Base-by-base conservation (phyloP, 2,329 filamentous ascomycete species). In the Penicillium sp. region DNA sequence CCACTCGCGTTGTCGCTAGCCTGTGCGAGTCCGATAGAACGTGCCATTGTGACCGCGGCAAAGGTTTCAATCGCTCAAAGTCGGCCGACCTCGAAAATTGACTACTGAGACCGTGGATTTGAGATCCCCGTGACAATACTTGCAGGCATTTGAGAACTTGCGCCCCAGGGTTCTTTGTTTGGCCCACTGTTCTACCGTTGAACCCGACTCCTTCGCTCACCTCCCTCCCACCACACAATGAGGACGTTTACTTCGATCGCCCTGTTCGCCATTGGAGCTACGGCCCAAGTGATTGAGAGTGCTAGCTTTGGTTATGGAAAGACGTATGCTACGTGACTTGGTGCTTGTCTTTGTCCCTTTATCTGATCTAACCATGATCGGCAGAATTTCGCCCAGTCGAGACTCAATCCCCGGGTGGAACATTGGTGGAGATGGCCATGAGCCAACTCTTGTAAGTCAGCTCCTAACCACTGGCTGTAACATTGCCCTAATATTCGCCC, bases 221-320 rank as follows among this genome's bases (percentile, higher is more conserved):
- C 2, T 24, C 13, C 19, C 16, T 39, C 35, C 14, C 22, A 19
- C 37, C 58, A 61, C 64, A 77, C 69, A 50, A 77, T 83, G 72
- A 77, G 73, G 62, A 68, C 75, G 47, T 66, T 78, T 58, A 71
- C 73, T 62, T 78, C 73, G 58, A 69, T 78, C 19, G 69, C 76
- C n/a, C 64, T 82, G 43, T 72, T 79, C 19, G 67, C 85, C 55
- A 82, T 83, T 59, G 75, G 80, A 49, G 80, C 79, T 37, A 81
- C 84, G 54, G 88, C 88, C 37, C 85, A 90, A 69, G 79, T 91
- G 55, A 84, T 91, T 70, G 88, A 87, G 65, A 86, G 87, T 69
- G 83, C 92, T 50, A 93, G 90, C 73, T 96, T 96, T 73, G 92
- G 92, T 39, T 85, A 90, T 70, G 83, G 84, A 60, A 82, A 83